Conservation (phyloP, 1,139 yeast species). For the Suhomyces choctaworum region DNA sequence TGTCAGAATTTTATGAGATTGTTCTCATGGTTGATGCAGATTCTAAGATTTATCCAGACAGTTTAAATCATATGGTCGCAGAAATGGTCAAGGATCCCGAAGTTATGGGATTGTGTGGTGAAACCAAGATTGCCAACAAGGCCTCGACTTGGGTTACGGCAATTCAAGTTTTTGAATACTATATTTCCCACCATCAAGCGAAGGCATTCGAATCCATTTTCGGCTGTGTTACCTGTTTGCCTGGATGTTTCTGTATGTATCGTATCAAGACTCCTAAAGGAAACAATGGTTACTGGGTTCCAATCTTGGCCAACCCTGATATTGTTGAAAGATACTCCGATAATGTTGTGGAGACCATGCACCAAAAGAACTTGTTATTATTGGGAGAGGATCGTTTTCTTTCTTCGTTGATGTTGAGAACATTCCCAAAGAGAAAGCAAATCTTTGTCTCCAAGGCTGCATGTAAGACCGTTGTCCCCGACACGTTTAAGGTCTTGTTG, state of each 20-base stretch:
- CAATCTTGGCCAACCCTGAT: slow-evolving; percentile 93
- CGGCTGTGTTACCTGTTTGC: slow-evolving; percentile 96
- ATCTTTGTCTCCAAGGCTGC: slow-evolving; percentile 94
- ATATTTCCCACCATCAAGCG: slow-evolving; percentile 93
- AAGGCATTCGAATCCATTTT: slow-evolving; percentile 95
- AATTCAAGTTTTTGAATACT: slow-evolving; percentile 95
- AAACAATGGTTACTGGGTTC: slow-evolving; percentile 91
- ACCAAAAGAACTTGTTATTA: slow-evolving; percentile 81
- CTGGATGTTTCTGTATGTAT: slow-evolving; percentile 97
- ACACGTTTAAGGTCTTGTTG: slow-evolving; percentile 71
- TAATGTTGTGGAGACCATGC: slow-evolving; percentile 83
- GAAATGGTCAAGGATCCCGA: slow-evolving; percentile 89
- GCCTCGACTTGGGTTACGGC: slow-evolving; percentile 87
- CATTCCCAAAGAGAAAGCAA: slow-evolving; percentile 92
- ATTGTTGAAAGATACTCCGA: slow-evolving; percentile 94
- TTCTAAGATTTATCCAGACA: slow-evolving; percentile 88
- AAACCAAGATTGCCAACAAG: slow-evolving; percentile 91
- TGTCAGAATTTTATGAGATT: slow-evolving; percentile 83
- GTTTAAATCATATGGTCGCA: slow-evolving; percentile 89
- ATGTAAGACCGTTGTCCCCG: slow-evolving; percentile 92
- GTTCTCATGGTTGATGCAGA: slow-evolving; percentile 97
- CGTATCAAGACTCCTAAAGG: slow-evolving; percentile 94
- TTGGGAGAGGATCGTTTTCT: slow-evolving; percentile 94
- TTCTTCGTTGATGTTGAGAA: slow-evolving; percentile 84
- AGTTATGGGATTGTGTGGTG: slow-evolving; percentile 97